Base-by-base conservation (phyloP, 1,139 yeast genomes). In the Taphrina flavorubra region DNA sequence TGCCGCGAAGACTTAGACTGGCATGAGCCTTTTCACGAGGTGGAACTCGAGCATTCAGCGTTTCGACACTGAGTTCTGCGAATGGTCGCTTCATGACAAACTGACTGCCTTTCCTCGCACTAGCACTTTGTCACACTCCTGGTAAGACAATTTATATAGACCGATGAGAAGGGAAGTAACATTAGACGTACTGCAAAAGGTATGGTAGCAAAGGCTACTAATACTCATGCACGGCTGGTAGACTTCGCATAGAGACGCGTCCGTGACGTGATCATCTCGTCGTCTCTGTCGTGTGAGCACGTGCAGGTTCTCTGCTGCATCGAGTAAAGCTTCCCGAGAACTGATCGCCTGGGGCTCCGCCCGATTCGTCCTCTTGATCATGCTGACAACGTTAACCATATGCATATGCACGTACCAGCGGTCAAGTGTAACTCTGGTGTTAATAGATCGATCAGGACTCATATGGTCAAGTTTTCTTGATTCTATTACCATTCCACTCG, bases 11-110 rank as follows among this genome's bases (percentile, higher is more conserved):
- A 25, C 42, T 18, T 1, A 44, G 39, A 14, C 39, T 31, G 20
- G 53, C 18, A 56, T 40, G 60, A n/a, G 36, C 34, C 47, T 39
- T 58, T 11, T 14, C 31, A 16, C 2, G 20, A 40, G 31, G 62
- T 1, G 62, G 40, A 36, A 16, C n/a, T 36, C 58, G 58, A 18
- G 58, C 20, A 34, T 58, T 58, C 25, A 58, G 62, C 25, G 14
- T 44, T 6, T 16, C 16, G 31, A n/a, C 53, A 25, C 3, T 18
- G 25, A 58, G 31, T 10, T 44, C 40, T 6, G 20, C 62, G n/a
- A 58, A 44, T 25, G 62, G 62, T 16, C 62, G 62, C 53, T 58
- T 58, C 62, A 58, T 39, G 1, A 25, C 1, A 2, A 0, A 2
- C 31, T 1, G 1, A 4, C 31, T 25, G 31, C 31, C 31, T 25